A percentile compares a stretch with the other conserved stretches of the same genome.
These are phyloP conservation scores for Euphorbia tirucalli DNA, from an alignment of 345 rosid genomes.

Conservation along the genomic window DNA sequence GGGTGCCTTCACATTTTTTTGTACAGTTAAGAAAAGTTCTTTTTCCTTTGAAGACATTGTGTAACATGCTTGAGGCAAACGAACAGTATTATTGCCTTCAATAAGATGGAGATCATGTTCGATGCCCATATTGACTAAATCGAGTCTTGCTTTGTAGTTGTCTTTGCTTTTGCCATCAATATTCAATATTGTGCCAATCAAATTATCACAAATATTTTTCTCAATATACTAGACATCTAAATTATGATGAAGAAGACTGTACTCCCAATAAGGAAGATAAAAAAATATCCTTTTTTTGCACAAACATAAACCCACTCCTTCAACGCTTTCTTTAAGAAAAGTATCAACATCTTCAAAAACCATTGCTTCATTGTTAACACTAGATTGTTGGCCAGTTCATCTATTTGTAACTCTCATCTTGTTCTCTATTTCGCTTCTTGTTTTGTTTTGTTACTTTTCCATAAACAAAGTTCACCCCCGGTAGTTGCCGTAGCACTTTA, in stretches of 20 bases:
- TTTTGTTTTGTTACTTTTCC: neutral
- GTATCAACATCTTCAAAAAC: neutral
- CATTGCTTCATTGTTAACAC: no score
- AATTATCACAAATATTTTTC: neutral
- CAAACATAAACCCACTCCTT: no score
- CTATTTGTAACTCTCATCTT: no score
- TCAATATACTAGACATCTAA: neutral
- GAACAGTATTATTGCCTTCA: no score
- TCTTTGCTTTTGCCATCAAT: neutral
- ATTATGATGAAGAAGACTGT: no score
- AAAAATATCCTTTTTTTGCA: no score
- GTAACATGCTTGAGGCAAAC: neutral
- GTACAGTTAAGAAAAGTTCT: neutral
- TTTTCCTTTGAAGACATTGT: neutral
- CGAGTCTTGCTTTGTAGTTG: neutral
- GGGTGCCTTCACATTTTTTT: conserved; percentile 1
- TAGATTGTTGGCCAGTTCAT: no score
- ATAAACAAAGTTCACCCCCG: no score
- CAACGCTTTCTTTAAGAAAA: neutral
- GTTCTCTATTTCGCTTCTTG: neutral
- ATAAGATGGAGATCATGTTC: neutral
- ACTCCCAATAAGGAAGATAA: no score
- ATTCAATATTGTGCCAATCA: neutral
- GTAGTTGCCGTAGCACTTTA: no score
- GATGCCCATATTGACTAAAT: neutral